A percentile compares a stretch with the other conserved stretches of the same genome.
These are phyloP conservation scores for Solanum pinnatisectum DNA, from an alignment of 257 asterid genomes.

Conservation along the genomic window DNA sequence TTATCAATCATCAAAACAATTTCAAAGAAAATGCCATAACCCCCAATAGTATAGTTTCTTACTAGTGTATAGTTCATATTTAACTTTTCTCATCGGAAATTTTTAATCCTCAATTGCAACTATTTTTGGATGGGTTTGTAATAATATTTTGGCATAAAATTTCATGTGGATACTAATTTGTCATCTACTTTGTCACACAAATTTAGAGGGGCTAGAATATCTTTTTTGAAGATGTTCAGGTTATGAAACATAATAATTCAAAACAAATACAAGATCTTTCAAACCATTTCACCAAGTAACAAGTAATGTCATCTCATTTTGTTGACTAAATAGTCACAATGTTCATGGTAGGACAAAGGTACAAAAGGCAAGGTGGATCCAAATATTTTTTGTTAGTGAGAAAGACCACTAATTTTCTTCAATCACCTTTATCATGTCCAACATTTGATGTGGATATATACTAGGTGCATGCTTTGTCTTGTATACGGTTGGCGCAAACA, in stretches of 20 bases:
- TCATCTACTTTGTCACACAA: neutral
- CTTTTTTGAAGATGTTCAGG: neutral
- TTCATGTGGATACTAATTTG: neutral
- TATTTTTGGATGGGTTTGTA: neutral
- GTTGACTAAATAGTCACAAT: neutral
- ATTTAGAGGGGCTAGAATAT: neutral
- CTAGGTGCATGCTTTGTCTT: conserved; percentile 17
- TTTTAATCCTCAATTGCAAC: neutral
- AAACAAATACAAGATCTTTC: too few species aligned
- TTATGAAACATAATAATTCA: neutral
- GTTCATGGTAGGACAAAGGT: neutral
- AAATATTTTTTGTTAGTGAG: conserved; percentile 10
- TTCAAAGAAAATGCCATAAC: neutral
- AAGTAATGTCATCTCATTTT: neutral
- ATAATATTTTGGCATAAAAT: neutral
- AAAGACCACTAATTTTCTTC: conserved; percentile 23
- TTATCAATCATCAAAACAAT: neutral
- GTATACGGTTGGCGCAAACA: neutral
- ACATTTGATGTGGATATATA: conserved; percentile 11
- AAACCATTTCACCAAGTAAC: neutral
- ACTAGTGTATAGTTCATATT: neutral
- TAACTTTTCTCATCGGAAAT: neutral
- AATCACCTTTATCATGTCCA: neutral
- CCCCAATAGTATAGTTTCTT: neutral
- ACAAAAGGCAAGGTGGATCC: neutral